Conservation (phyloP, 768 basidiomycete species). For the Lentinula detonsa region DNA sequence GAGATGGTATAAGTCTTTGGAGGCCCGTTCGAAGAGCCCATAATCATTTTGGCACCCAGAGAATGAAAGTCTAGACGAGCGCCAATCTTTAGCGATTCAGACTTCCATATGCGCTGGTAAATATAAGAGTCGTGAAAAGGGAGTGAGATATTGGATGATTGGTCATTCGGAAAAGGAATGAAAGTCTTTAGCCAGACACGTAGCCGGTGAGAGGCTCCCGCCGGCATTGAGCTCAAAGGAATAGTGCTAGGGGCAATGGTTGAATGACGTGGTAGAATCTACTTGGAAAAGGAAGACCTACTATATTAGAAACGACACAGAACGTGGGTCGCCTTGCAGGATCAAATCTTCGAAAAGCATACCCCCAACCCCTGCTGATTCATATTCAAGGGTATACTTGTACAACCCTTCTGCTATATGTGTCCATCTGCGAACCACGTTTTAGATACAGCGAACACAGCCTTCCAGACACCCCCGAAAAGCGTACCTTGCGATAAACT, state of each 20-base stretch:
- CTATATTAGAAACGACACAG: slow-evolving; percentile 58
- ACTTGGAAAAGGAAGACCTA: slow-evolving; percentile 21
- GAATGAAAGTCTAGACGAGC: slow-evolving; percentile 48
- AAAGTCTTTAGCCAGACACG: slow-evolving; percentile 59
- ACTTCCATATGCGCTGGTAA: slow-evolving; percentile 64
- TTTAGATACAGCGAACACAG: neutral
- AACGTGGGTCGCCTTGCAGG: slow-evolving; percentile 48
- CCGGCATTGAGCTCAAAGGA: slow-evolving; percentile 46
- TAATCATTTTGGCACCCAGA: slow-evolving; percentile 41
- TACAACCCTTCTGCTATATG: slow-evolving; percentile 37
- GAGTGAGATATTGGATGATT: slow-evolving; percentile 23
- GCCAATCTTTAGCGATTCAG: slow-evolving; percentile 57
- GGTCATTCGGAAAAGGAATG: slow-evolving; percentile 24
- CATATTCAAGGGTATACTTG: slow-evolving; percentile 57
- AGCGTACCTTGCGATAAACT: slow-evolving; percentile 47
- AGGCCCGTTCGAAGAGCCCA: slow-evolving; percentile 36
- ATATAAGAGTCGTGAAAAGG: slow-evolving; percentile 44
- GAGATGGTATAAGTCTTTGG: slow-evolving; percentile 29
- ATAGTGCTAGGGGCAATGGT: slow-evolving; percentile 34
- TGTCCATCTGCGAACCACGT: slow-evolving; percentile 38
- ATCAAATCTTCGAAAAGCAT: slow-evolving; percentile 49
- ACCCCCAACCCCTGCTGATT: slow-evolving; percentile 54
- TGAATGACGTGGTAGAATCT: slow-evolving; percentile 1
- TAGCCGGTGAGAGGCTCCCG: slow-evolving; percentile 54
- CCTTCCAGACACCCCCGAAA: neutral